Percentiles rank a stretch among this genome's conserved stretches.
phyloP scores from a whole-genome alignment of 2,329 filamentous ascomycete species.

The Graphium sp. region DNA sequence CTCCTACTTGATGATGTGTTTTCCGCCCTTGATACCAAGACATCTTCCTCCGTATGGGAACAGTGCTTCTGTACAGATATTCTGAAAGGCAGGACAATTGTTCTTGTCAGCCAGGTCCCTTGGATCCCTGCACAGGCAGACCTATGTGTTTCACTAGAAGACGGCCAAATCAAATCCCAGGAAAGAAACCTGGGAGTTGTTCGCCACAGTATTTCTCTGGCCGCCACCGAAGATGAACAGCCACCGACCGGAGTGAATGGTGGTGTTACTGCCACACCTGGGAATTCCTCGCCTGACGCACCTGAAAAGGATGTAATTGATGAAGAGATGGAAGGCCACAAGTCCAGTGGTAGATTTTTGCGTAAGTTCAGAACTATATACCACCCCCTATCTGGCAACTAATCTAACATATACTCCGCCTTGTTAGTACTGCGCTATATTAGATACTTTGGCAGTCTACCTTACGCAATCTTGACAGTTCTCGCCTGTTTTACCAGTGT shows the following conservation, averaged over 20 bases:
- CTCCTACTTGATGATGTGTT: constrained; percentile 43
- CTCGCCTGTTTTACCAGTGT: constrained; percentile 1
- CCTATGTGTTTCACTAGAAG: constrained; percentile 25
- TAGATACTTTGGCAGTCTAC: constrained; percentile 25
- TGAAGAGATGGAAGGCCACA: constrained; percentile 5
- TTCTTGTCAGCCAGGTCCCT: constrained; percentile 39
- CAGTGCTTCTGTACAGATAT: constrained; percentile 39
- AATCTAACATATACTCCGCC: too few relatives aligned
- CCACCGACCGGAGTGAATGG: not conserved
- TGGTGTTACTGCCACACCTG: not conserved
- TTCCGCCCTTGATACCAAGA: constrained; percentile 41
- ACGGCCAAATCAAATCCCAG: constrained; percentile 20
- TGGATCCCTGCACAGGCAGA: constrained; percentile 35
- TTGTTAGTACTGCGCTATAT: too few relatives aligned
- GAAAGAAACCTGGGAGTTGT: constrained; percentile 27
- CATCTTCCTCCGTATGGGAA: constrained; percentile 36
- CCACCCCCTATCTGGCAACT: too few relatives aligned
- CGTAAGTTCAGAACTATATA: too few relatives aligned
- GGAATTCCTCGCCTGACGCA: not conserved
- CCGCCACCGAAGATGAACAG: constrained; percentile 14
- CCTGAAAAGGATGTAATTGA: constrained; percentile 5
- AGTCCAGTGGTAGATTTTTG: constrained; percentile 5
- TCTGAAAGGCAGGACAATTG: constrained; percentile 32
- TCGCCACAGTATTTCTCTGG: constrained; percentile 12
- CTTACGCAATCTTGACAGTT: constrained; percentile 3